Percentiles rank a stretch among this genome's conserved stretches.
phyloP scores from a whole-genome alignment of 1,284 basidiomycete genomes.

The Mycosarcoma maydis region DNA sequence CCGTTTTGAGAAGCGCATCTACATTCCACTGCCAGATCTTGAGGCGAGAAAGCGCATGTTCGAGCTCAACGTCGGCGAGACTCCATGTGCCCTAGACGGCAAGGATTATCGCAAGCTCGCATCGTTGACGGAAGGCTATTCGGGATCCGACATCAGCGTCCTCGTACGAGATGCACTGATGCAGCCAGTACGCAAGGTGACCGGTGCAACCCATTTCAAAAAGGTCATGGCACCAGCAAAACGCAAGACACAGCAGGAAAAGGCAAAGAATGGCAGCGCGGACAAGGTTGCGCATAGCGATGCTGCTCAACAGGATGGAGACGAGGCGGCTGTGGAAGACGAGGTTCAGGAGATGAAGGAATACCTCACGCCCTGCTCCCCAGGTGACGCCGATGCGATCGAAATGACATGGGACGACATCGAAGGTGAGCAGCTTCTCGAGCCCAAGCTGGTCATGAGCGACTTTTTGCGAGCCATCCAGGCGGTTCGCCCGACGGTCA shows the following conservation, averaged over 20 bases:
- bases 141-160: constrained; percentile 94
- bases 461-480: constrained; percentile 89
- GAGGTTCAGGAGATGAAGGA: constrained; percentile 70
- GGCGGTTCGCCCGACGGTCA: constrained; percentile 87
- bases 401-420: constrained; percentile 96
- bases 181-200: constrained; percentile 97
- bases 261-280: constrained; percentile 38
- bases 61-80: constrained; percentile 91
- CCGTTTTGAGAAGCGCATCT: constrained; percentile 97
- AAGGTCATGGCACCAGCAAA: constrained; percentile 67
- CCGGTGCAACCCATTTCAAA: constrained; percentile 95
- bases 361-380: constrained; percentile 87
- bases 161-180: constrained; percentile 96
- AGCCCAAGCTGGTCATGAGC: constrained; percentile 63
- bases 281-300: constrained; percentile 41
- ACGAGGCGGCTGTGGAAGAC: constrained; percentile 50
- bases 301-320: constrained; percentile 37
- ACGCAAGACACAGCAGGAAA: constrained; percentile 39
- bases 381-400: constrained; percentile 83
- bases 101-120: constrained; percentile 86
- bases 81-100: constrained; percentile 82
- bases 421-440: constrained; percentile 85
- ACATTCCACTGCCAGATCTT: constrained; percentile 93
- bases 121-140: constrained; percentile 87
- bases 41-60: constrained; percentile 97